Evolutionary conservation across 1,284 basidiomycete genomes (phyloP).

Genomic region (Marasmius tenuissimus): DNA sequence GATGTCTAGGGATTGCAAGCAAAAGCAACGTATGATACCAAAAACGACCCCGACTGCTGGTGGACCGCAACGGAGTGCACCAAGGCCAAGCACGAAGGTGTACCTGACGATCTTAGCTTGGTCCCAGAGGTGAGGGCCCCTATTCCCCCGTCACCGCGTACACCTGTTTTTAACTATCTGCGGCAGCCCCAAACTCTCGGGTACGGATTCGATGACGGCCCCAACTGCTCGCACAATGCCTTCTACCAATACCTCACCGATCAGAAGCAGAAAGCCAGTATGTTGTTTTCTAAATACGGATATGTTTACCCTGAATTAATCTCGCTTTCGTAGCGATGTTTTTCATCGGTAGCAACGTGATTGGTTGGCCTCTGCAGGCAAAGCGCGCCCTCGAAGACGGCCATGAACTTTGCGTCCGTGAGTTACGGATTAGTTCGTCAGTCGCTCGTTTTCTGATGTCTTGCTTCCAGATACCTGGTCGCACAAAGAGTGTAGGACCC

Average conservation of each 20-base stretch:
- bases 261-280: slow-evolving; percentile 71
- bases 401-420: slow-evolving; percentile 62
- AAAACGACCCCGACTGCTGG: slow-evolving; percentile 46
- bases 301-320: neutral
- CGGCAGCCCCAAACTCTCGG: slow-evolving; percentile 58
- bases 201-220: slow-evolving; percentile 70
- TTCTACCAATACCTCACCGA: slow-evolving; percentile 64
- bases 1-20: neutral
- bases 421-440: slow-evolving; percentile 26
- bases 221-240: slow-evolving; percentile 67
- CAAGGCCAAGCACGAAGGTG: slow-evolving; percentile 44
- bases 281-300: slow-evolving; percentile 17
- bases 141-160: neutral
- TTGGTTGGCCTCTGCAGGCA: slow-evolving; percentile 72
- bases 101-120: slow-evolving; percentile 53
- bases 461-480: slow-evolving; percentile 52
- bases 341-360: slow-evolving; percentile 78
- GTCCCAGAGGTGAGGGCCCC: slow-evolving; percentile 53
- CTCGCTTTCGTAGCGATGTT: slow-evolving; percentile 51
- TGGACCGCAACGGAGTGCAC: slow-evolving; percentile 63
- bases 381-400: slow-evolving; percentile 64
- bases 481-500: slow-evolving; percentile 42
- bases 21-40: slow-evolving; percentile 15
- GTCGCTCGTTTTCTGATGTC: neutral
- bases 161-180: neutral